Conservation (phyloP, 495 filamentous ascomycete species). For the Aspergillus avenaceus region DNA sequence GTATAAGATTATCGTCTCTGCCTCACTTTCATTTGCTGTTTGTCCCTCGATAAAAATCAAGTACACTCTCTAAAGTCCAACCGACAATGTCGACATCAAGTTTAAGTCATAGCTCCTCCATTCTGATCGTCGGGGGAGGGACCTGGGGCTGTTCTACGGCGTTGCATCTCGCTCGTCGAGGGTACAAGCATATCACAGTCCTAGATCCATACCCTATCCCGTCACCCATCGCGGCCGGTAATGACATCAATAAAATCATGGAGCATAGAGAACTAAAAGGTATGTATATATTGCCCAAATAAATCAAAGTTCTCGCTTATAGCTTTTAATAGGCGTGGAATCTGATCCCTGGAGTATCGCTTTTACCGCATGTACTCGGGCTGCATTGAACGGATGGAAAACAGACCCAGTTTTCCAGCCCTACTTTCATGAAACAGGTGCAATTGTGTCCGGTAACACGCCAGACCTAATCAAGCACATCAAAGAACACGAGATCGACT, state of each 20-base stretch:
- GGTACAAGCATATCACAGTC: slow-evolving; percentile 44
- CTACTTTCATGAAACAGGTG: slow-evolving; percentile 48
- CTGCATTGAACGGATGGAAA: slow-evolving; percentile 42
- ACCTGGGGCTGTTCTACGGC: slow-evolving; percentile 52
- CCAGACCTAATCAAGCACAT: slow-evolving; percentile 34
- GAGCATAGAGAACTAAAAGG: slow-evolving; percentile 44
- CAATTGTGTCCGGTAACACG: slow-evolving; percentile 40
- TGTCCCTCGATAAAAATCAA: too few relatives aligned
- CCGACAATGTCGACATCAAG: slow-evolving; percentile 11
- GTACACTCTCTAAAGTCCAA: too few relatives aligned
- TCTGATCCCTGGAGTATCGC: slow-evolving; percentile 29
- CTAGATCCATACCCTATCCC: slow-evolving; percentile 43
- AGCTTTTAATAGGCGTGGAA: slow-evolving; percentile 3
- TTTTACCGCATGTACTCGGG: slow-evolving; percentile 29
- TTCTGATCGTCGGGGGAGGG: slow-evolving; percentile 44
- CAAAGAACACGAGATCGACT: slow-evolving; percentile 27
- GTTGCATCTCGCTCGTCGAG: slow-evolving; percentile 46
- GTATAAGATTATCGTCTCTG: background rate
- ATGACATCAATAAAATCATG: slow-evolving; percentile 56
- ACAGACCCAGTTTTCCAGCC: slow-evolving; percentile 44
- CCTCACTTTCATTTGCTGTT: too few relatives aligned
- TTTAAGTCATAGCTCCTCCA: slow-evolving; percentile 16
- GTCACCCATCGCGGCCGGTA: slow-evolving; percentile 50
- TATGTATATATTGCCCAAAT: slow-evolving; percentile 3
- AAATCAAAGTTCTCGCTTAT: background rate